phyloP scores from a whole-genome alignment of 495 filamentous ascomycete species.

The Aspergillus kassunensis region DNA sequence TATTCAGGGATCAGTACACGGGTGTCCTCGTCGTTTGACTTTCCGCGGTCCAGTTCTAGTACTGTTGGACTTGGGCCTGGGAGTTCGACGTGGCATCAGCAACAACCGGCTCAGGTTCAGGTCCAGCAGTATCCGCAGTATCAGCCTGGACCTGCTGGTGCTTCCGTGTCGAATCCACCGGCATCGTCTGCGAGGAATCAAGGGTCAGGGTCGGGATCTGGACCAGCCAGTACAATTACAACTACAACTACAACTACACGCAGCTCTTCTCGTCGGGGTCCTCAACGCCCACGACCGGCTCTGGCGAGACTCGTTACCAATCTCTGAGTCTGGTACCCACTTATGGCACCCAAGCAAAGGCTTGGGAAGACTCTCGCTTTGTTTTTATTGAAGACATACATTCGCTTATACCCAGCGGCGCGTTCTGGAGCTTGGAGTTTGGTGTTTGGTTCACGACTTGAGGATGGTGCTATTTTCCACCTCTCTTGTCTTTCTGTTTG shows the following conservation, averaged over 20 bases:
- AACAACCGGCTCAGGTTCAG: not conserved
- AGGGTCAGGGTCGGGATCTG: not conserved
- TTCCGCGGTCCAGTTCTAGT: not conserved
- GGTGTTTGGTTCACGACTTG: too few species aligned
- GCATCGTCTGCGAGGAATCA: not conserved
- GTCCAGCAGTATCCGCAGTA: too few species aligned
- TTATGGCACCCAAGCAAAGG: too few species aligned
- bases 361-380: too few species aligned
- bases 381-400: too few species aligned
- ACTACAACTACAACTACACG: too few species aligned
- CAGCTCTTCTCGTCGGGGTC: too few species aligned
- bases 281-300: slow-evolving; percentile 34
- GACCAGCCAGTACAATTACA: not conserved
- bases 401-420: too few species aligned
- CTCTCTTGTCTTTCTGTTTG: too few species aligned
- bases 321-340: too few species aligned
- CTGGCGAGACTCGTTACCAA: slow-evolving; percentile 41
- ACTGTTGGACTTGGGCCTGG: not conserved
- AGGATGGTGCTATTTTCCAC: too few species aligned
- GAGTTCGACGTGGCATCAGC: not conserved
- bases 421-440: too few species aligned
- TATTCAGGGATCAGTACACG: slow-evolving; percentile 11
- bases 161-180: not conserved
- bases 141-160: not conserved
- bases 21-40: slow-evolving; percentile 1